Evolutionary conservation across 2,329 filamentous ascomycete species (phyloP).

Genomic region (Exophiala viscosa): DNA sequence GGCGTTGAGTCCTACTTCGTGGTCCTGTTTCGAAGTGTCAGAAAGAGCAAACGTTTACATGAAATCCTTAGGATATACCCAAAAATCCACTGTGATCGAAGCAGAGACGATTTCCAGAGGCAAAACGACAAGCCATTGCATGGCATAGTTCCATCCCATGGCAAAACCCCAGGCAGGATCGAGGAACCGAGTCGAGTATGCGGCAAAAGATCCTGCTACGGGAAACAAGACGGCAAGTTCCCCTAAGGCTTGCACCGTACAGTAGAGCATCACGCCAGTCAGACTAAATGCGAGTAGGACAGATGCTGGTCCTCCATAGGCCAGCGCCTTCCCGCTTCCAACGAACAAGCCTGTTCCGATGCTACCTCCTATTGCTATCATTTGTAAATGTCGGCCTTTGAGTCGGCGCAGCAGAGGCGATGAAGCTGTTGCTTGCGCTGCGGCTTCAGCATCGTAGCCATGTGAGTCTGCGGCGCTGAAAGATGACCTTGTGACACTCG

Average conservation of each 20-base stretch:
- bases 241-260: conserved; percentile 84
- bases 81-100: conserved; percentile 73
- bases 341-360: conserved; percentile 91
- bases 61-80: conserved; percentile 40
- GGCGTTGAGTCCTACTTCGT: conserved; percentile 34
- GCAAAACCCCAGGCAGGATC: conserved; percentile 62
- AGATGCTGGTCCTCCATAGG: conserved; percentile 65
- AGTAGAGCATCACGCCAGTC: conserved; percentile 84
- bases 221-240: conserved; percentile 89
- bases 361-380: conserved; percentile 76
- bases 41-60: neutral
- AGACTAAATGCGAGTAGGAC: conserved; percentile 73
- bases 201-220: conserved; percentile 85
- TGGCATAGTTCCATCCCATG: conserved; percentile 59
- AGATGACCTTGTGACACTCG: conserved; percentile 25
- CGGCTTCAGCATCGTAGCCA: conserved; percentile 30
- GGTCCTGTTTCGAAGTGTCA: conserved; percentile 14
- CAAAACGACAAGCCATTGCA: conserved; percentile 78
- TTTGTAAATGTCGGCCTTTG: conserved; percentile 32
- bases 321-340: conserved; percentile 68
- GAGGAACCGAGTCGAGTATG: conserved; percentile 86
- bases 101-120: conserved; percentile 80
- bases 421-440: conserved; percentile 29
- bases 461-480: conserved; percentile 20
- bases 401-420: conserved; percentile 31